Percentiles rank a stretch among this genome's conserved stretches.
Conservation (phyloP, 2,329 filamentous ascomycete species). For the Fusarium tuaranense region DNA sequence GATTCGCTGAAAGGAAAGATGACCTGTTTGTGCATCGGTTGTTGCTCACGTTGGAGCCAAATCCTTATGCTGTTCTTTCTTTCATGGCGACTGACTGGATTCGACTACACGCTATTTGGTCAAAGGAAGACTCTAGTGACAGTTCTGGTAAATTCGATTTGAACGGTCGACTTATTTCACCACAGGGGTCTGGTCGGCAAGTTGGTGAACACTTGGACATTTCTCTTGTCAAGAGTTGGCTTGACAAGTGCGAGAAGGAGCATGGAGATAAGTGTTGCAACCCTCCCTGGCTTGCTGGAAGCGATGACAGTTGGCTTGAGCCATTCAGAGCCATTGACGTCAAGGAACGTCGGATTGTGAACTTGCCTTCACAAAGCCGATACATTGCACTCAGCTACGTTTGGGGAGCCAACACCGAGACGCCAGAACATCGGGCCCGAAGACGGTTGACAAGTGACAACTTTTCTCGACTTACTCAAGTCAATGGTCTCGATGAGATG, state of each 20-base stretch:
- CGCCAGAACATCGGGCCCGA: background rate
- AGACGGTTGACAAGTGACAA: constrained; percentile 7
- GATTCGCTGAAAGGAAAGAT: background rate
- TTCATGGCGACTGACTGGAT: background rate
- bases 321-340: constrained; percentile 16
- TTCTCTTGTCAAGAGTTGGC: background rate
- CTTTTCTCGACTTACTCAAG: background rate
- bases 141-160: background rate
- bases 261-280: constrained; percentile 6
- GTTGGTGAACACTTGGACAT: constrained; percentile 1
- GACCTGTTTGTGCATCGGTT: background rate
- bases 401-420: constrained; percentile 10
- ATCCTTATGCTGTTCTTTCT: constrained; percentile 1
- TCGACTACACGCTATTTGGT: constrained; percentile 12
- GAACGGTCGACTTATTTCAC: background rate
- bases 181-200: background rate
- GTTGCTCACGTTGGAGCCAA: constrained; percentile 1
- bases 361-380: constrained; percentile 4
- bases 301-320: background rate
- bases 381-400: constrained; percentile 31
- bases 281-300: constrained; percentile 10
- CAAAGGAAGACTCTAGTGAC: background rate
- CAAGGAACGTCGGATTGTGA: background rate
- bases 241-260: constrained; percentile 16
- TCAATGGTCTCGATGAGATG: background rate